Base-by-base conservation (phyloP, 805 yeast species). In the Nematodospora valgi region DNA sequence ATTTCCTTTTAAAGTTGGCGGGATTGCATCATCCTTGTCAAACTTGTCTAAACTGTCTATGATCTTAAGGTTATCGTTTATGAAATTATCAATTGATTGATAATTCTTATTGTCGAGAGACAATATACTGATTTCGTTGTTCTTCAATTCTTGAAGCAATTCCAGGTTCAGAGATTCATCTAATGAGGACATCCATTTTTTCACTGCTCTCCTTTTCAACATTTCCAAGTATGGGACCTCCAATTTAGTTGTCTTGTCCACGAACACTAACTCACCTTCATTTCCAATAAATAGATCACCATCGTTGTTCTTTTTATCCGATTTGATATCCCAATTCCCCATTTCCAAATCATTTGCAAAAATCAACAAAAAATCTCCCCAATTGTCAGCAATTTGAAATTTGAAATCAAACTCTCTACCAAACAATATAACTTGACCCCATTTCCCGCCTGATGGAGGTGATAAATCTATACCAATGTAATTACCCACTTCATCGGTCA, bases 401-500 rank as follows among this genome's bases (percentile, higher is more conserved):
- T 91, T 91, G 24, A 84, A 78, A 63, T 91, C 98, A 54, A 80
- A 91, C 46, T 91, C 98, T 53, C 97, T 80, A 25, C 98, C 98
- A 58, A 86, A 91, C 36, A 89, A 54, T 43, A 91, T 91, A 13
- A 93, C 82, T 63, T 91, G 98, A 24, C 98, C 98, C 75, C 84
- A 79, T 1, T 39, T 27, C 29, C 96, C 96, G 18, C 64, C 62
- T 7, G 80, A 73, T 6, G 87, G 96, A 1, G 68, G 65, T 7
- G 68, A 56, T 40, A 91, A 70, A 62, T 91, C 98, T 11, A 93
- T 68, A 34, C 88, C 98, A 44, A 91, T 80, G 58, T 88, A 89
- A 63, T 91, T 91, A 30, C 98, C 98, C 15, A 79, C 82, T 35
- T 76, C 79, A 57, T 91, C 98, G 32, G 91, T 86, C 24, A 86